Evolutionary conservation across 441 rosid species (phyloP).

Genomic region (Breynia disticha): DNA sequence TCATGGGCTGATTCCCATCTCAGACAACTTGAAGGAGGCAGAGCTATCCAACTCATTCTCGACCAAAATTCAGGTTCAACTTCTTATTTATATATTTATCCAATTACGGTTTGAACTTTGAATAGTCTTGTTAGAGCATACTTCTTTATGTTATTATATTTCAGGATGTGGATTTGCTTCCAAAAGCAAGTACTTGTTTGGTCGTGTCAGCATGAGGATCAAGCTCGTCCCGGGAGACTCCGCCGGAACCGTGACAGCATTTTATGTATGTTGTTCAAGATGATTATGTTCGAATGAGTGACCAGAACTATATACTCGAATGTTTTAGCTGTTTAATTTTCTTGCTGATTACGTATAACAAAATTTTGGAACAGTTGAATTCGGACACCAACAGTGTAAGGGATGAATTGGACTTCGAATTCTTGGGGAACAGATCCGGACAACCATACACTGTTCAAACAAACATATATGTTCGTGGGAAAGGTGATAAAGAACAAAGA

Average conservation of each 20-base stretch:
- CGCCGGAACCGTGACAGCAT: slow-evolving; percentile 96
- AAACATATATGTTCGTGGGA: slow-evolving; percentile 75
- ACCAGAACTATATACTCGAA: too few relatives aligned
- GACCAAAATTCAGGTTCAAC: slow-evolving; percentile 63
- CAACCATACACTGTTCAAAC: slow-evolving; percentile 80
- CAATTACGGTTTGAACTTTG: not conserved
- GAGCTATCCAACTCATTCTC: slow-evolving; percentile 60
- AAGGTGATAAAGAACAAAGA: slow-evolving; percentile 77
- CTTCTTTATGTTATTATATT: not conserved
- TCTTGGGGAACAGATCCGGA: slow-evolving; percentile 79
- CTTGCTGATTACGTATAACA: too few relatives aligned
- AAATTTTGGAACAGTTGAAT: slow-evolving; percentile 45
- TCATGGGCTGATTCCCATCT: slow-evolving; percentile 71
- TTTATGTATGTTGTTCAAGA: slow-evolving; percentile 36
- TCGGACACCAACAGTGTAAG: slow-evolving; percentile 69
- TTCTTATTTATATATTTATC: not conserved
- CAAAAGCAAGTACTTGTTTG: slow-evolving; percentile 70
- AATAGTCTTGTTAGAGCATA: not conserved
- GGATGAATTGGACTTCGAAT: slow-evolving; percentile 90
- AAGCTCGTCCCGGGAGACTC: slow-evolving; percentile 89
- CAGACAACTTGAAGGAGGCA: slow-evolving; percentile 52
- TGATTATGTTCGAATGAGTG: too few relatives aligned
- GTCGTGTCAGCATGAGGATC: slow-evolving; percentile 91
- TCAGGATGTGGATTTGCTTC: slow-evolving; percentile 92
- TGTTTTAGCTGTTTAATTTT: too few relatives aligned